Conservation (phyloP, 805 yeast genomes). For the Isabelozyma heimii region DNA sequence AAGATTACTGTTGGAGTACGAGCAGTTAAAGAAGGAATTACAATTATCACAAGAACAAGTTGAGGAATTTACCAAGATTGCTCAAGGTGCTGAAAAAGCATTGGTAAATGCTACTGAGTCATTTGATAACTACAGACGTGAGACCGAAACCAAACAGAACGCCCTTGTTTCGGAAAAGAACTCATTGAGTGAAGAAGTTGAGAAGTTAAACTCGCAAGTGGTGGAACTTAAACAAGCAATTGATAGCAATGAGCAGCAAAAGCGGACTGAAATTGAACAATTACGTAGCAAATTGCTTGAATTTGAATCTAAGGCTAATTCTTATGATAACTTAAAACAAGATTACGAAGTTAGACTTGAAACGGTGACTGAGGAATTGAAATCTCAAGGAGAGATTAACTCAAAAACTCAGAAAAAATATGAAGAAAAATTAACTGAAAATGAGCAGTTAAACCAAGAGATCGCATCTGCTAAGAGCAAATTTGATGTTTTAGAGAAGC, state of each 20-base stretch:
- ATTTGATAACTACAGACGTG: conserved; percentile 41
- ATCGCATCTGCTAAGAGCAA: conserved; percentile 15
- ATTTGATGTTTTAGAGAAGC: conserved; percentile 11
- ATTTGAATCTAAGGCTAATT: conserved; percentile 25
- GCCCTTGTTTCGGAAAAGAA: conserved; percentile 22
- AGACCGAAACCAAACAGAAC: conserved; percentile 18
- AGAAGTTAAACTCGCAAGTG: conserved; percentile 16
- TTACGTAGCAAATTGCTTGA: conserved; percentile 22
- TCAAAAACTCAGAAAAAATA: conserved; percentile 52
- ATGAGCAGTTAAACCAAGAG: conserved; percentile 47
- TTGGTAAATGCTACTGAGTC: conserved; percentile 51
- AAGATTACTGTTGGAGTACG: conserved; percentile 30
- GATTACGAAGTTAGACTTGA: conserved; percentile 30
- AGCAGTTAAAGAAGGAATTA: conserved; percentile 52
- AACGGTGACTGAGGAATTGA: conserved; percentile 27
- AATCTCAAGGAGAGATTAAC: conserved; percentile 45
- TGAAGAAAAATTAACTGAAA: conserved; percentile 53
- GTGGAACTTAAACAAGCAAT: conserved; percentile 19
- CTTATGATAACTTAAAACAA: conserved; percentile 29
- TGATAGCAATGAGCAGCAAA: conserved; percentile 14
- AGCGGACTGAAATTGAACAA: conserved; percentile 21
- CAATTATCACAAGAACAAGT: conserved; percentile 55
- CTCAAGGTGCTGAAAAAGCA: conserved; percentile 66
- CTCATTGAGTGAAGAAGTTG: conserved; percentile 15
- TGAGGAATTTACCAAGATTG: conserved; percentile 60